phyloP scores from a whole-genome alignment of 2,329 filamentous ascomycete genomes.

The Fusarium torreyae region DNA sequence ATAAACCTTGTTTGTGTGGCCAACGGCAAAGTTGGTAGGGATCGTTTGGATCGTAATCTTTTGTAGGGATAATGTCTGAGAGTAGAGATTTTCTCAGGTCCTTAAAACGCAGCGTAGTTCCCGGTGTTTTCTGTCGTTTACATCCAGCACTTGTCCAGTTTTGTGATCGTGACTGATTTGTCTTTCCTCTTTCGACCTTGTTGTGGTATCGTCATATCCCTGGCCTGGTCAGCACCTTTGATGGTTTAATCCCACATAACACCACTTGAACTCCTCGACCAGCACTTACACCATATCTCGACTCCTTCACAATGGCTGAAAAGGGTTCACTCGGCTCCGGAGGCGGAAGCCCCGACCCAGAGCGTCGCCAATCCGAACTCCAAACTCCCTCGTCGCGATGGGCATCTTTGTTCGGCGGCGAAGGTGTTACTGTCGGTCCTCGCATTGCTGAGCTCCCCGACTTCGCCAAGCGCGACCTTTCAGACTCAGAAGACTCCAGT shows the following conservation, averaged over 20 bases:
- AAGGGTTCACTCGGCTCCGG: slow-evolving; percentile 43
- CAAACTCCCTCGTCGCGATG: slow-evolving; percentile 49
- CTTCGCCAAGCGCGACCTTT: slow-evolving; percentile 53
- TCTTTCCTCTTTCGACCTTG: slow-evolving; percentile 17
- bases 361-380: slow-evolving; percentile 38
- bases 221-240: background rate
- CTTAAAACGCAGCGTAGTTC: slow-evolving; percentile 38
- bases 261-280: background rate
- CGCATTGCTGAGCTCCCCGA: slow-evolving; percentile 65
- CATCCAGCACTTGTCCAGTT: slow-evolving; percentile 15
- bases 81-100: slow-evolving; percentile 16
- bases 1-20: slow-evolving; percentile 30
- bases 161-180: slow-evolving; percentile 16
- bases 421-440: slow-evolving; percentile 62
- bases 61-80: slow-evolving; percentile 24
- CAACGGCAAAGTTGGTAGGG: slow-evolving; percentile 29
- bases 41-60: slow-evolving; percentile 22
- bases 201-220: slow-evolving; percentile 6
- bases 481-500: slow-evolving; percentile 63
- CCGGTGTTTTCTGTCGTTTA: slow-evolving; percentile 8
- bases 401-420: slow-evolving; percentile 58
- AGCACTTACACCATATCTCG: slow-evolving; percentile 4
- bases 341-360: slow-evolving; percentile 42
- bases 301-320: slow-evolving; percentile 46
- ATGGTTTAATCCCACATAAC: background rate